Base-by-base conservation (phyloP, 371 early-diverging fungal genomes). In the Mucor sp. region DNA sequence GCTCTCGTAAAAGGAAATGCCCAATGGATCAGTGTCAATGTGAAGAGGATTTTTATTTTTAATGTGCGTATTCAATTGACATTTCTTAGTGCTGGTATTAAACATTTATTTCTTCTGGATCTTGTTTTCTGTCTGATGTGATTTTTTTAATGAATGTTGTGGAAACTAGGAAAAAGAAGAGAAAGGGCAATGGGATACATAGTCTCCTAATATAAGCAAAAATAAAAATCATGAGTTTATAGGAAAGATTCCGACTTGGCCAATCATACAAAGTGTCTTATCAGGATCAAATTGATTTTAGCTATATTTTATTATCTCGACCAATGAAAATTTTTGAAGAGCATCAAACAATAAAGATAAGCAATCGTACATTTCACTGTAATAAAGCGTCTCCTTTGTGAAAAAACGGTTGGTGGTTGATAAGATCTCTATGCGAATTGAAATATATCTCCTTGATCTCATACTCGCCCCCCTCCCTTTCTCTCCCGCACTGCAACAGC, bases 1-100 rank as follows among this genome's bases (percentile, higher is more conserved):
- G 23, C 25, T 50, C 50, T 69, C 59, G 57, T 53, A 59, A 53
- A 72, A 69, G 47, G 57, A 60, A 53, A 75, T 75, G 23, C 72
- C 75, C 41, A 75, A 62, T 50, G 72, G 64, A 58, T 72, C 66
- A 21, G 69, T 67, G 28, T 75, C 60, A 58, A 75, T 75, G 48
- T 65, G 66, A 37, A 75, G 67, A 56, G 67, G 43, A 6, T 62
- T 58, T 50, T 47, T 69, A 48, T 59, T 63, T 39, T 59, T 68
- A 50, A 50, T 63, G 17, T 68, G 61, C 3, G 50, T 27, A 33
- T 59, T 50, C 43, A 55, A 33, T 56, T 60, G 66, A 28, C 44
- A 57, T 47, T 32, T 62, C 44, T 63, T 62, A 33, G 47, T 50
- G 41, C 17, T 59, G 17, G 19, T 59, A 59, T 41, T 44, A 23